Conservation (phyloP, 495 filamentous ascomycete species). For the Xylaria venustula region DNA sequence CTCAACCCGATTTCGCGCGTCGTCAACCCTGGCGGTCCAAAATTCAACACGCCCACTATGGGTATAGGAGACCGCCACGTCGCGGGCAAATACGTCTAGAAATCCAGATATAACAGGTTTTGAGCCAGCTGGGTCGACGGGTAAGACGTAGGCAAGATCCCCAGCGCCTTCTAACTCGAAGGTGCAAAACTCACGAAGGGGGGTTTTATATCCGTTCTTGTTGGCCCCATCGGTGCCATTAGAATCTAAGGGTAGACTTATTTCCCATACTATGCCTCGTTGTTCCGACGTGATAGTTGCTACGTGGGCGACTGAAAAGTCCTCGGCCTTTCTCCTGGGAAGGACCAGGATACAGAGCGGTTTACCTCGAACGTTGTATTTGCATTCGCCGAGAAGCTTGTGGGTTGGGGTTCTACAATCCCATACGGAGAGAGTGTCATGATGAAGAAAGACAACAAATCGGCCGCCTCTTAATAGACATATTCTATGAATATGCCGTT, state of each 20-base stretch:
- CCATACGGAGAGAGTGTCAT: slow-evolving; percentile 77
- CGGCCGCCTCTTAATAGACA: slow-evolving; percentile 72
- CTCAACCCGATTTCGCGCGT: slow-evolving; percentile 54
- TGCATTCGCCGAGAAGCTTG: slow-evolving; percentile 53
- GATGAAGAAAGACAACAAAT: slow-evolving; percentile 78
- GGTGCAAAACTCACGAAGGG: slow-evolving; percentile 63
- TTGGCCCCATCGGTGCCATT: slow-evolving; percentile 22
- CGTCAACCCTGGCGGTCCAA: slow-evolving; percentile 79
- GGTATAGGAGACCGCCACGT: slow-evolving; percentile 86
- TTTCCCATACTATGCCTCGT: slow-evolving; percentile 83
- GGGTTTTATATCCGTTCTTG: slow-evolving; percentile 35
- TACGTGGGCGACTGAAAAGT: slow-evolving; percentile 59
- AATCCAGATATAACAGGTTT: slow-evolving; percentile 71
- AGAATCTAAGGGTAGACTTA: slow-evolving; percentile 51
- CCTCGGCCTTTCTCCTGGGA: slow-evolving; percentile 58
- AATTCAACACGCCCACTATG: slow-evolving; percentile 71
- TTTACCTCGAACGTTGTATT: slow-evolving; percentile 66
- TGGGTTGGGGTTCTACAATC: slow-evolving; percentile 62
- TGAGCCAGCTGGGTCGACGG: slow-evolving; percentile 86
- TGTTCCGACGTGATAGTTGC: slow-evolving; percentile 81
- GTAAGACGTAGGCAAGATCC: slow-evolving; percentile 77
- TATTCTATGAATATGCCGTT: slow-evolving; percentile 78
- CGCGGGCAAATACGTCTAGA: slow-evolving; percentile 82
- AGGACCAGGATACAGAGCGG: slow-evolving; percentile 80
- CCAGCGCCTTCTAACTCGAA: slow-evolving; percentile 72